These are phyloP conservation scores for Rhododendron molle DNA, from an alignment of 148 eudicot genomes.

Conservation along the genomic window DNA sequence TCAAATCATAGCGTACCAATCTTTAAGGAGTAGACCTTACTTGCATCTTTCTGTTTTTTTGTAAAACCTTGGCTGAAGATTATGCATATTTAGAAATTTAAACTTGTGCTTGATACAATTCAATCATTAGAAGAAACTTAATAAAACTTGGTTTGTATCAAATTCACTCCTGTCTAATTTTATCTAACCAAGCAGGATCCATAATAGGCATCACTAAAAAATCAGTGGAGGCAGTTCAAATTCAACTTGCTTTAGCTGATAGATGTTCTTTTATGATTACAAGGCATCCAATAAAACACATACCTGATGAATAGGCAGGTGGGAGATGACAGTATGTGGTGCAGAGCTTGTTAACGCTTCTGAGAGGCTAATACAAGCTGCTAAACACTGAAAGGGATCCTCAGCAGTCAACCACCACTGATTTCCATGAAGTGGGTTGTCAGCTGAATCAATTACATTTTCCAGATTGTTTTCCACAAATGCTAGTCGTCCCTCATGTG, in stretches of 20 bases:
- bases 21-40: neutral
- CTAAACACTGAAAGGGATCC: constrained; percentile 94
- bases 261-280: neutral
- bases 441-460: constrained; percentile 72
- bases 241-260: neutral
- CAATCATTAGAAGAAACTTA: neutral
- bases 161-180: neutral
- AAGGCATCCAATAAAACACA: constrained; percentile 6
- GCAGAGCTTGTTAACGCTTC: constrained; percentile 70
- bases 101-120: neutral
- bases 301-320: constrained; percentile 92
- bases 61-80: neutral
- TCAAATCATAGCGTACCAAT: neutral
- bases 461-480: constrained; percentile 67
- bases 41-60: neutral
- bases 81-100: neutral
- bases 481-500: constrained; percentile 65
- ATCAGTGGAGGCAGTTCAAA: neutral
- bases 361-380: constrained; percentile 76
- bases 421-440: constrained; percentile 61
- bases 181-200: neutral
- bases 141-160: neutral
- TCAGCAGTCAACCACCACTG: constrained; percentile 90
- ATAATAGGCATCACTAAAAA: neutral
- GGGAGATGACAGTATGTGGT: constrained; percentile 59